Evolutionary conservation across 305 asterid genomes (phyloP), one percentile per base, ranked within the genome.

Genomic region (Nicotiana rustica): DNA sequence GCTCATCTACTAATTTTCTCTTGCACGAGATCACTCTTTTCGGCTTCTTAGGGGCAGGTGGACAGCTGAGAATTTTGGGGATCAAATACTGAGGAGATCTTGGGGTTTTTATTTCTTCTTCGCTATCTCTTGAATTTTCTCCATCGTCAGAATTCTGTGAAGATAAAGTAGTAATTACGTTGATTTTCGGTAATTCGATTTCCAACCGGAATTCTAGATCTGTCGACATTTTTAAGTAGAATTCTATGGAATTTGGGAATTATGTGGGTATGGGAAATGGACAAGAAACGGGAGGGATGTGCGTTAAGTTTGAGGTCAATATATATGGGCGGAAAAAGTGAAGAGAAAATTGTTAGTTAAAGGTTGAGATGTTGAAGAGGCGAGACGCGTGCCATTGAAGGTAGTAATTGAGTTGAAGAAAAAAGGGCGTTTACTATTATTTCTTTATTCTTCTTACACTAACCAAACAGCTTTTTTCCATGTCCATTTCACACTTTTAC

Each of bases 41-140:
- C 1, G 78, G 78, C 12, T 80, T 81, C 83, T 73, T 81, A 0
- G 69, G 83, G 9, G 83, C 69, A 1, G 83, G 83, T 52, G 83
- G 83, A 55, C 83, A 81, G 38, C 41, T 55, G 12, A 68, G 79
- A 33, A 57, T 55, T 73, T 81, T 52, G 35, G 83, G 79, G 68
- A 81, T 81, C 36, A 69, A 67, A 68, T 61, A 29, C 1, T 81
- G 25, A 52, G 80, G 80, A 75, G 80, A 14, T 52, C 65, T 75
- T 56, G 84, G 84, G 29, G 80, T 81, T 55, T 41, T 1, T 10
- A 44, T 55, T 41, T 36, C 49, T 25, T 75, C 6, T 15, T 73
- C 44, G 44, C 44, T 36, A 49, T 73, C 41, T 52, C 62, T 75
- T 52, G 65, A 75, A 29, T 47, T 70, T 70, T 70, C 57, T 33